Base-by-base conservation (phyloP, 176 grass and related monocot species). In the Triticum timopheevii region DNA sequence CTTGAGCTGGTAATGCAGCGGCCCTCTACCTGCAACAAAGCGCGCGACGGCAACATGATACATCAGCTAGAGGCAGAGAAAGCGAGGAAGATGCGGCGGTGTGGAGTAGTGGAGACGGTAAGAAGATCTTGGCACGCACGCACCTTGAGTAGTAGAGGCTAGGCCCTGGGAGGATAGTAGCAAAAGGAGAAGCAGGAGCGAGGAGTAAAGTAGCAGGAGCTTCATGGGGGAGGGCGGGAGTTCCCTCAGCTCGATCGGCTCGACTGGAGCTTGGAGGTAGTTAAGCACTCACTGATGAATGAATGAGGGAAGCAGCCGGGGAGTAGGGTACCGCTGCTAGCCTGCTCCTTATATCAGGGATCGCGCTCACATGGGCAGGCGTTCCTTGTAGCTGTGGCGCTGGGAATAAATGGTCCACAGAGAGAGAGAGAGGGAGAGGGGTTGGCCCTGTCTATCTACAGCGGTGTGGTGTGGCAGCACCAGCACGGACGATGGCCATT, bases 401-500 rank as follows among this genome's bases (percentile, higher is more conserved):
- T 87, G 61, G 15, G 31, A 83, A 80, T 86, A 58, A 90, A 82
- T 86, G 64, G 36, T 24, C 8, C 15, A 13, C 22, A 27, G 63
- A 72, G 73, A 64, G 71, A 58, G 77, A 68, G 82, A 5, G 44
- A 22, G 65, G 13, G 64, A 13, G 58, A 59, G 89, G 59, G 86
- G 86, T 22, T 82, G 54, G 73, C 17, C 85, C 76, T 54, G 50
- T 2, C 42, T 78, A 64, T 80, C 13, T 80, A 80, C 80, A 88
- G 85, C 33, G 68, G 88, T 35, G 72, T 79, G 15, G 79, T 75
- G 8, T 44, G 8, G 3, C 27, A 27, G 42, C 8, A 7, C 28
- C 28, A 28, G 28, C 47, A 64, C 80, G 82, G 88, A 85, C 74
- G 79, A 79, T 50, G 80, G 82, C 6, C 87, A 88, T 88, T 93